Percentiles rank a stretch among this genome's conserved stretches.
phyloP scores from a whole-genome alignment of 495 filamentous ascomycete species.

The Trichoderma virens region DNA sequence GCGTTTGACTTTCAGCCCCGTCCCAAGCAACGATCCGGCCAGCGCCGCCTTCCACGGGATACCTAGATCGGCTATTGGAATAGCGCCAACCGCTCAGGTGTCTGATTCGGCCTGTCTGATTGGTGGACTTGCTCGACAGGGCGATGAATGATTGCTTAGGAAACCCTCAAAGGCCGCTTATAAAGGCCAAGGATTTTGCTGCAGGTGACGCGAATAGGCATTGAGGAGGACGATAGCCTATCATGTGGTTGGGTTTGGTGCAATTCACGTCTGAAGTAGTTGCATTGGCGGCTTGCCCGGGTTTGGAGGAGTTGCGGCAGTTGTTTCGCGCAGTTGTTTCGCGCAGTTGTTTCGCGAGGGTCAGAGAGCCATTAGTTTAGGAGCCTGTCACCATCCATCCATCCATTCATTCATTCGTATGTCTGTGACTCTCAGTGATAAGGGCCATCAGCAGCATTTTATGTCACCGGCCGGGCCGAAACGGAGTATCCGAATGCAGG shows the following conservation, averaged over 20 bases:
- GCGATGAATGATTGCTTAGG: neutral
- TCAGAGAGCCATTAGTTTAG: no score
- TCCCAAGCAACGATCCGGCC: neutral
- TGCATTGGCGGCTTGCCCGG: slow-evolving; percentile 12
- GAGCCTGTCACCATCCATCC: no score
- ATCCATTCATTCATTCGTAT: no score
- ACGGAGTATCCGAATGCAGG: neutral
- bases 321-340: no score
- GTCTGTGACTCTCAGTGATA: no score
- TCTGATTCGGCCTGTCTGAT: slow-evolving; percentile 1
- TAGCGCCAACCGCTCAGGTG: neutral
- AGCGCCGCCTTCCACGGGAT: neutral
- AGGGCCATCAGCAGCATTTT: no score
- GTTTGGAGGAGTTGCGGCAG: no score
- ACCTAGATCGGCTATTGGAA: neutral
- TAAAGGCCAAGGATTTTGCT: neutral
- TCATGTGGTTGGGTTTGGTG: slow-evolving; percentile 10
- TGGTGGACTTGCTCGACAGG: slow-evolving; percentile 9
- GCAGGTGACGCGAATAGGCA: neutral
- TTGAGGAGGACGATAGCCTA: no score
- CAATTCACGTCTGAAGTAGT: neutral
- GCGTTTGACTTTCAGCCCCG: neutral
- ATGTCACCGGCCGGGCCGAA: neutral
- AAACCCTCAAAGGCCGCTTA: neutral
- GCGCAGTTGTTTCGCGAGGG: no score